Base-by-base conservation (phyloP, 2,329 filamentous ascomycete species). In the Microdochium nivale region DNA sequence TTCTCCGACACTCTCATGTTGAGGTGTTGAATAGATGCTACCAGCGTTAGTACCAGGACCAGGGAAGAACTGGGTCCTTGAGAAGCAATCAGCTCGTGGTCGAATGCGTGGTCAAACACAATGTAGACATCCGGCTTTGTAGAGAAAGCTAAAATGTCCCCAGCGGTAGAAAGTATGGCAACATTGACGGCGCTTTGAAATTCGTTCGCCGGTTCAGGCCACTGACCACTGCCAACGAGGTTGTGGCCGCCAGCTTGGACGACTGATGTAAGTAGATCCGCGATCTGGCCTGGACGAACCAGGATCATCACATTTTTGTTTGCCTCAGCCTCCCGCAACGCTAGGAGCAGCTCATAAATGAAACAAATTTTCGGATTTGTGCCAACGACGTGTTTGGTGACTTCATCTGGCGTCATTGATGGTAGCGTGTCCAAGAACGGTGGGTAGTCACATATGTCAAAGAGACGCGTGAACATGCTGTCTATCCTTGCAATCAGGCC, bases 311-410 rank as follows among this genome's bases (percentile, higher is more conserved):
- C 62, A 33, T 73, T 76, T 35, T 70, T 73, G 11, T 74, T 67
- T 13, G 63, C 62, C 16, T 57, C 56, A 11, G 67, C 62, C 16
- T 67, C 62, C n/a, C 62, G 59, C 11, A 83, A 60, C 9, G 64
- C 59, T 21, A 74, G 66, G 27, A 84, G 60, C 3, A 86, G 66
- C 55, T 83, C 79, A 46, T 72, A 75, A 5, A 84, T 58, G 56
- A 86, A 85, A 30, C 72, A 74, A 57, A 79, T 81, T 57, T 86
- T 86, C 51, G 78, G 68, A 62, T 81, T 84, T 10, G 78, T 75
- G 50, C 75, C 75, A 51, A 75, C 71, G 1, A 75, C 73, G 56
- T 81, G 78, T 59, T 75, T 82, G 57, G 75, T 74, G 50, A 72
- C 67, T 23, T 75, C 70, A 3, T 63, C 60, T 8, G 70, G 59